phyloP scores from a whole-genome alignment of 495 filamentous ascomycete genomes.

The Aspergillus nanangensis region DNA sequence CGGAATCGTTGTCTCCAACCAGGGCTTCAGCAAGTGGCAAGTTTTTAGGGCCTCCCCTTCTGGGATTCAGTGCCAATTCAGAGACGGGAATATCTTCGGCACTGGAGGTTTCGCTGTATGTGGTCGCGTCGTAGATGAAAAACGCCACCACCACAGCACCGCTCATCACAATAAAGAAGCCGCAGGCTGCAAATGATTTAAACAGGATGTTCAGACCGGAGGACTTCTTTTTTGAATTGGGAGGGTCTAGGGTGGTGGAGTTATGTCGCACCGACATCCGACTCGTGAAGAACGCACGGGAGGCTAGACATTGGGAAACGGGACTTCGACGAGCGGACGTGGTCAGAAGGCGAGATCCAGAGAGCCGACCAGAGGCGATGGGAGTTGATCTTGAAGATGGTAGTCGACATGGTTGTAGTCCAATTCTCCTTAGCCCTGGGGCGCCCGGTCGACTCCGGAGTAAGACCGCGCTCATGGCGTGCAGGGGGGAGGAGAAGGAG shows the following conservation, averaged over 20 bases:
- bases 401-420: slow-evolving; percentile 18
- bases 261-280: slow-evolving; percentile 23
- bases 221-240: slow-evolving; percentile 10
- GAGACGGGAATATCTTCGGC: slow-evolving; percentile 76
- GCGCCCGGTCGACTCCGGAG: slow-evolving; percentile 32
- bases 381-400: slow-evolving; percentile 11
- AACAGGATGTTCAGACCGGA: slow-evolving; percentile 23
- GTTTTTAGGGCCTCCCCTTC: slow-evolving; percentile 90
- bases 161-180: slow-evolving; percentile 52
- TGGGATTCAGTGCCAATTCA: slow-evolving; percentile 73
- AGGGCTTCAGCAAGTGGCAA: slow-evolving; percentile 83
- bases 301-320: slow-evolving; percentile 20
- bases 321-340: slow-evolving; percentile 19
- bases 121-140: slow-evolving; percentile 92
- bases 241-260: slow-evolving; percentile 17
- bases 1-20: slow-evolving; percentile 81
- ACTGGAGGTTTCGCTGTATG: slow-evolving; percentile 66
- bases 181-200: slow-evolving; percentile 51
- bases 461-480: slow-evolving; percentile 35
- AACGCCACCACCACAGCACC: slow-evolving; percentile 65
- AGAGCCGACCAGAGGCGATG: slow-evolving; percentile 6
- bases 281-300: slow-evolving; percentile 20
- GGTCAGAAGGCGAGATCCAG: slow-evolving; percentile 18
- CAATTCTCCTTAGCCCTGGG: slow-evolving; percentile 29
- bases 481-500: neutral